phyloP scores from a whole-genome alignment of 768 basidiomycete species.

The Pulveroboletus ravenelii region DNA sequence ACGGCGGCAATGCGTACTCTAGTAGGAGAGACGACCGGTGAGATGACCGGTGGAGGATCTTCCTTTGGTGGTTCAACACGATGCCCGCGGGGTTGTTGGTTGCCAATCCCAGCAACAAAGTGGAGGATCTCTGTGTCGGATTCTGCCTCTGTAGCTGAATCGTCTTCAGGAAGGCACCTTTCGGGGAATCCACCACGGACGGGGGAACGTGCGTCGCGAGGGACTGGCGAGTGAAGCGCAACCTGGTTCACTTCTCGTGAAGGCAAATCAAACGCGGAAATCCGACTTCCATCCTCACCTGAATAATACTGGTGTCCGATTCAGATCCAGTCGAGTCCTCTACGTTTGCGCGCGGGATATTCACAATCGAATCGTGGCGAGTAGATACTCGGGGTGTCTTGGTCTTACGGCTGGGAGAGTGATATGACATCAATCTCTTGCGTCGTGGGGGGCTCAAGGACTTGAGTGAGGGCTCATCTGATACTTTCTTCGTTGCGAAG shows the following conservation, averaged over 20 bases:
- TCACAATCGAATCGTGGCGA: slow-evolving; percentile 4
- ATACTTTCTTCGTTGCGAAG: slow-evolving; percentile 1
- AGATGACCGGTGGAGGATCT: slow-evolving; percentile 14
- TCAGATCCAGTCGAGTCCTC: slow-evolving; percentile 33
- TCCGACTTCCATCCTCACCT: slow-evolving; percentile 2
- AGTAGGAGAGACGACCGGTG: slow-evolving; percentile 27
- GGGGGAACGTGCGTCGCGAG: neutral
- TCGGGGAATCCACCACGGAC: neutral
- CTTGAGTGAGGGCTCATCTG: neutral
- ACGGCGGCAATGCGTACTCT: slow-evolving; percentile 11
- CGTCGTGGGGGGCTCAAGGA: neutral
- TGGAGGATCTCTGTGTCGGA: slow-evolving; percentile 26
- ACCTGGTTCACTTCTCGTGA: neutral
- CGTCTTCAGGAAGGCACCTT: slow-evolving; percentile 13
- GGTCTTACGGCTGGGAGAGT: slow-evolving; percentile 3
- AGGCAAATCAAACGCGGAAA: neutral
- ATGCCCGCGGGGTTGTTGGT: slow-evolving; percentile 1
- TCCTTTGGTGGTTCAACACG: slow-evolving; percentile 2
- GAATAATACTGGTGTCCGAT: slow-evolving; percentile 20
- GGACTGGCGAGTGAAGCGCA: neutral
- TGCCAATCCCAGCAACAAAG: slow-evolving; percentile 18
- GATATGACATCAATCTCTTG: neutral
- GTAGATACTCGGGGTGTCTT: neutral
- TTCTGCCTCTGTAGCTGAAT: slow-evolving; percentile 31
- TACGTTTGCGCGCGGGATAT: slow-evolving; percentile 1